Base-by-base conservation (phyloP, 2,329 filamentous ascomycete genomes). In the Diaporthe nobilis region DNA sequence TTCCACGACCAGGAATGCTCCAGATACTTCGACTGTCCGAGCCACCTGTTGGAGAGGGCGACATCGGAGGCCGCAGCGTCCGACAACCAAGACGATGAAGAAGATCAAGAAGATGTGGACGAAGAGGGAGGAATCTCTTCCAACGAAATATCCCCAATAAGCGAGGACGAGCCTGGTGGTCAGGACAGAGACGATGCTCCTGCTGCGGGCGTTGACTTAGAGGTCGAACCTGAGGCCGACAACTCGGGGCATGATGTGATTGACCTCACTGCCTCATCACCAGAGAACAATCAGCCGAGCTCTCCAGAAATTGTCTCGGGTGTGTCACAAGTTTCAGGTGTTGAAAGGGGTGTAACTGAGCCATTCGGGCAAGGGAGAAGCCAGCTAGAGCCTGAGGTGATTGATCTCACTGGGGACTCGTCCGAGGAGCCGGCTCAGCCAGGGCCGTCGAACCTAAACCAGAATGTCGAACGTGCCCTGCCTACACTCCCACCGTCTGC, bases 1-100 rank as follows among this genome's bases (percentile, higher is more conserved):
- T 86, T 83, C 60, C 79, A 86, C 77, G 83, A 86, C 70, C 82
- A 85, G 67, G 87, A 89, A 80, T 88, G 87, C 79, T 83, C 84
- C 15, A 84, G 84, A 63, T 89, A 84, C 79, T 85, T 87, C 74
- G 88, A 89, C 81, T 89, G 87, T 58, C 88, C 87, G 44, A 85
- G 86, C 5, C 88, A 89, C 74, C 77, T 82, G 25, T 78, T 87
- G 61, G 85, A 85, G 78, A 84, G 87, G 71, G 63, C 63, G 22
- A 60, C n/a, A 31, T 76, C 71, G 49, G 51, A 74, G 7, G 15
- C 17, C 22, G 31, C 44, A 60, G 15, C 34, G 28, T 84, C 84
- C 49, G 81, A 81, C n/a, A 80, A 81, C 75, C 78, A 79, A 34
- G 77, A 77, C 10, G 77, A 78, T 9, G 77, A 77, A 10, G 77